Evolutionary conservation across 2,329 filamentous ascomycete species (phyloP), one percentile per base, ranked within the genome.

Genomic region (Chaetothyriales sp.): DNA sequence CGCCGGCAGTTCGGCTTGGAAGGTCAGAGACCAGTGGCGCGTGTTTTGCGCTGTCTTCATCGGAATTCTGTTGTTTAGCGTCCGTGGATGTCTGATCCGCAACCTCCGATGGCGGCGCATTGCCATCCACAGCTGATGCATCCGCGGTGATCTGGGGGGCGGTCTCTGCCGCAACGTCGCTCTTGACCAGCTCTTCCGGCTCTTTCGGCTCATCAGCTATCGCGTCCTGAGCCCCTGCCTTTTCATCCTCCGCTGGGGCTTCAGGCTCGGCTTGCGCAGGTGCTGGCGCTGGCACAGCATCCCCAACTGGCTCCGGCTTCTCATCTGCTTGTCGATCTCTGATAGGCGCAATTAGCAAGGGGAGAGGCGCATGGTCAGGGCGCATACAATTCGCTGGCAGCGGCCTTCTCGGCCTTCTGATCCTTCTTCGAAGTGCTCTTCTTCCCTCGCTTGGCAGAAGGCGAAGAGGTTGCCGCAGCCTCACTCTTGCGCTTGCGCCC

Each of bases 401-500:
- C 60, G 51, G 64, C 62, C 45, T 60, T 61, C 53, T 62, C 60
- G 44, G 63, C 62, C 39, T 61, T 56, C 15, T 59, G 57, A 28
- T 58, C 52, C 18, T 43, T 52, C 18, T 49, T 25, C 25, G 22
- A 18, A 18, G 20, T 26, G 45, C 45, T 47, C 43, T 63, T 68
- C 52, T 67, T 69, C 43, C 65, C 68, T 43, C 66, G 66, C 54
- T 73, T 74, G 0, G 63, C 54, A 22, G 48, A 55, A 20, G 59
- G 54, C 28, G 56, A 59, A 12, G 49, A 25, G 46, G 49, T 47
- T 20, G 49, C 51, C 6, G 53, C 44, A 3, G 49, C 20, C 18
- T 54, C 57, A 43, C 60, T 65, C 57, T 70, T 72, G 43, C 70
- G 68, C 52, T 72, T 71, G 10, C 60, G 58, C n/a, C 63, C 62